Percentiles rank a stretch among this genome's conserved stretches.
These are phyloP conservation scores for Trichoderma erinaceum DNA, from an alignment of 495 filamentous ascomycete genomes.

Conservation along the genomic window DNA sequence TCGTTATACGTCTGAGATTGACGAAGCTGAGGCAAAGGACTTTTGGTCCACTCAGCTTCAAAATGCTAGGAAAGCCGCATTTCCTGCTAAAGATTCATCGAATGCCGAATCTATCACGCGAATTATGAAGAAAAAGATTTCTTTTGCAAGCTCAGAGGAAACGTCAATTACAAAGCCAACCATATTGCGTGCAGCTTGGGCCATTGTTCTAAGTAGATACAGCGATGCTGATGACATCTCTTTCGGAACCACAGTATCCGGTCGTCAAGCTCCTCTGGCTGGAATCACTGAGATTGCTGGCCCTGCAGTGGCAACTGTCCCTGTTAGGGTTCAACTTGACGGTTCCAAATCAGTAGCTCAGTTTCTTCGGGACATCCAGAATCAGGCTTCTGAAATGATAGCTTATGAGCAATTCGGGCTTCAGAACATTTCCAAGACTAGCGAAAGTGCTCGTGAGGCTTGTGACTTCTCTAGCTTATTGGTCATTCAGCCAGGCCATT, in stretches of 20 bases:
- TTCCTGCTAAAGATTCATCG: background rate
- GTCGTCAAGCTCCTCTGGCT: conserved; percentile 39
- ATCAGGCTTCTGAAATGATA: conserved; percentile 31
- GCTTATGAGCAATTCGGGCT: conserved; percentile 42
- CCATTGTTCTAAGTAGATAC: conserved; percentile 33
- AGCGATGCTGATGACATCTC: conserved; percentile 38
- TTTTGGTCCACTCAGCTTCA: background rate
- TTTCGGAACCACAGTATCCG: conserved; percentile 43
- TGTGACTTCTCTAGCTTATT: background rate
- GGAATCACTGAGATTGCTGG: conserved; percentile 44
- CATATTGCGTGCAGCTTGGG: conserved; percentile 43
- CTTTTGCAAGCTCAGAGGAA: conserved; percentile 2
- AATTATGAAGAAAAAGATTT: background rate
- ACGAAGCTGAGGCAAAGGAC: background rate
- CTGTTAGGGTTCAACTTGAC: conserved; percentile 34
- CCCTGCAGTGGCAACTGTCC: conserved; percentile 53
- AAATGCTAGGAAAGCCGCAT: background rate
- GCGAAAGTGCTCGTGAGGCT: background rate
- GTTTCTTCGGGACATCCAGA: conserved; percentile 29
- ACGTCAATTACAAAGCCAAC: conserved; percentile 35
- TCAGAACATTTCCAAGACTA: conserved; percentile 28
- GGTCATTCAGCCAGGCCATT: conserved; percentile 2
- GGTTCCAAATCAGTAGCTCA: conserved; percentile 15
- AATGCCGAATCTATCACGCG: background rate
- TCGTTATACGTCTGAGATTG: background rate